A percentile compares a stretch with the other conserved stretches of the same genome.
These are phyloP conservation scores for Ceratobasidium papillatum DNA, from an alignment of 1,284 basidiomycete species.

Conservation along the genomic window DNA sequence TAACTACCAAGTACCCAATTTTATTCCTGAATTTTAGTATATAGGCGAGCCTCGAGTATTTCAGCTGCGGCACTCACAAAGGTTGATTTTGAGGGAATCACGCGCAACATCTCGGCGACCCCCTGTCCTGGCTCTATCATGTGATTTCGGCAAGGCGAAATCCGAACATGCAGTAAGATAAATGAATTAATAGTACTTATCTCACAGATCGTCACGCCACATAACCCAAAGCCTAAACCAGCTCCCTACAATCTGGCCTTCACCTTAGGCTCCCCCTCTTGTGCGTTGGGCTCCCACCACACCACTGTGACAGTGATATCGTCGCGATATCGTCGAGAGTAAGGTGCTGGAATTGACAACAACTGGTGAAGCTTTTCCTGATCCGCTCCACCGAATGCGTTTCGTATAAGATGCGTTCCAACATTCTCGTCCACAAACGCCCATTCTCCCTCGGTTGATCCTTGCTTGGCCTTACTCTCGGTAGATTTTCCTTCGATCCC, in stretches of 20 bases:
- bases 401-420: slow-evolving; percentile 91
- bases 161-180: background rate
- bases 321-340: slow-evolving; percentile 82
- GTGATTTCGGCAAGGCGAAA: slow-evolving; percentile 15
- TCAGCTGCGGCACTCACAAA: slow-evolving; percentile 2
- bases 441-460: slow-evolving; percentile 66
- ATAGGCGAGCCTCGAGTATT: background rate
- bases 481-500: slow-evolving; percentile 70
- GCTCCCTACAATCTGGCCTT: slow-evolving; percentile 56
- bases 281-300: slow-evolving; percentile 39
- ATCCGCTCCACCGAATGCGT: slow-evolving; percentile 91
- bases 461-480: slow-evolving; percentile 51
- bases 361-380: slow-evolving; percentile 69
- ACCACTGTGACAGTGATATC: slow-evolving; percentile 92
- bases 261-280: slow-evolving; percentile 44
- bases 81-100: slow-evolving; percentile 6
- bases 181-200: slow-evolving; percentile 12
- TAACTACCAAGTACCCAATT: background rate
- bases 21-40: background rate
- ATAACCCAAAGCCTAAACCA: background rate
- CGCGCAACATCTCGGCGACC: slow-evolving; percentile 1
- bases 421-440: slow-evolving; percentile 88
- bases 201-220: background rate
- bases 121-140: slow-evolving; percentile 16
- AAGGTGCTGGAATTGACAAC: slow-evolving; percentile 86